A percentile compares a stretch with the other conserved stretches of the same genome.
These are phyloP conservation scores for Henckelia pumila DNA, from an alignment of 257 asterid species.

Conservation along the genomic window DNA sequence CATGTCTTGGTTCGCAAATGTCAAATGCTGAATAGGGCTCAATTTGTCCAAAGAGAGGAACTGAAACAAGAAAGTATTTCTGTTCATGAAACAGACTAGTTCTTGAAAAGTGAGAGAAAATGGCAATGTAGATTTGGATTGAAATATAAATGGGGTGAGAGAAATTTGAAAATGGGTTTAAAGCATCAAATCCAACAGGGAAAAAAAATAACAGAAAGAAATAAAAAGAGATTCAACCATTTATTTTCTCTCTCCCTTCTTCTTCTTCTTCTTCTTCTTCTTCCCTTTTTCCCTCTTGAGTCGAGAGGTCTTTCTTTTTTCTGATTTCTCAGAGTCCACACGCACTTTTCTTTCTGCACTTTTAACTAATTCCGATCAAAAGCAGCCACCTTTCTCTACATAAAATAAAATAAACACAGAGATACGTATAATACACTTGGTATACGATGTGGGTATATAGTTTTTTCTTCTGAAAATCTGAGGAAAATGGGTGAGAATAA, in stretches of 20 bases:
- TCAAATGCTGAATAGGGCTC: neutral
- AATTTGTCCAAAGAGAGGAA: conserved; percentile 22
- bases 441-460: neutral
- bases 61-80: conserved; percentile 12
- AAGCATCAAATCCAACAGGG: conserved; percentile 14
- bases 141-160: conserved; percentile 16
- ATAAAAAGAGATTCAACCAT: conserved; percentile 1
- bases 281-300: neutral
- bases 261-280: too few relatives aligned
- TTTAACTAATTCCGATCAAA: conserved; percentile 16
- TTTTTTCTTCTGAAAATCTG: neutral
- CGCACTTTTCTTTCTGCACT: conserved; percentile 9
- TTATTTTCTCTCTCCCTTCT: too few relatives aligned
- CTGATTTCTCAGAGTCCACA: conserved; percentile 2
- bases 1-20: neutral
- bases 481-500: neutral
- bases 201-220: neutral
- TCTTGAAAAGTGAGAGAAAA: conserved; percentile 23
- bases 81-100: neutral
- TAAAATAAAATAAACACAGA: neutral
- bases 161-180: conserved; percentile 16
- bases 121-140: conserved; percentile 22
- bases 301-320: neutral
- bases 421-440: neutral
- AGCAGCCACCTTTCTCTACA: neutral